phyloP scores from a whole-genome alignment of 1,284 basidiomycete genomes.

The Sporisorium scitamineum region DNA sequence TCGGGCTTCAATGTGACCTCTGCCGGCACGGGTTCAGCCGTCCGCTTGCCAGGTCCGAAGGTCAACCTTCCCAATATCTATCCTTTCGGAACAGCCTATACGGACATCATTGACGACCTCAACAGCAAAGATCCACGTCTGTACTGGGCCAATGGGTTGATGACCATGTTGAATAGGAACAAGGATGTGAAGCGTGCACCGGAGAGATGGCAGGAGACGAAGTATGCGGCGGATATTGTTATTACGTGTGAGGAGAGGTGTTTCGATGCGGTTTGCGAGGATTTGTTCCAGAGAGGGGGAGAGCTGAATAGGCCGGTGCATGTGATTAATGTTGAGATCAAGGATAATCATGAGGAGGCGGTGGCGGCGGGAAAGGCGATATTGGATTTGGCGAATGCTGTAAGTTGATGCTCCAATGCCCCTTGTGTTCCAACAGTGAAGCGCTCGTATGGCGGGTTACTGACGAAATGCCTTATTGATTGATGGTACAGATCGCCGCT shows the following conservation, averaged over 20 bases:
- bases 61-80: slow-evolving; percentile 99
- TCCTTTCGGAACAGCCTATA: slow-evolving; percentile 97
- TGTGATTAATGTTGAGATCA: slow-evolving; percentile 98
- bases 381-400: slow-evolving; percentile 88
- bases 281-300: slow-evolving; percentile 86
- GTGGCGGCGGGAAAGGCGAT: slow-evolving; percentile 94
- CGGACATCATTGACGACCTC: slow-evolving; percentile 94
- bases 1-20: slow-evolving; percentile 92
- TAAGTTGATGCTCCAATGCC: slow-evolving; percentile 70
- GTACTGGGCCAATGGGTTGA: slow-evolving; percentile 92
- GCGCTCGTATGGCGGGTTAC: too few relatives aligned
- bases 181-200: slow-evolving; percentile 90
- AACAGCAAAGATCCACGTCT: slow-evolving; percentile 84
- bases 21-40: slow-evolving; percentile 95
- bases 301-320: slow-evolving; percentile 95
- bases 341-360: slow-evolving; percentile 99
- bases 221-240: slow-evolving; percentile 88
- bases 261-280: slow-evolving; percentile 98
- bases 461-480: too few relatives aligned
- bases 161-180: slow-evolving; percentile 98
- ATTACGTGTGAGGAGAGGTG: slow-evolving; percentile 99
- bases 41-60: slow-evolving; percentile 92
- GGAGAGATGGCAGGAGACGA: slow-evolving; percentile 95
- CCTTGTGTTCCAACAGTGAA: too few relatives aligned
- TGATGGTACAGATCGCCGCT: slow-evolving; percentile 69